Conservation (phyloP, 1,139 yeast species). For the Saccharomyces pastorianus region DNA sequence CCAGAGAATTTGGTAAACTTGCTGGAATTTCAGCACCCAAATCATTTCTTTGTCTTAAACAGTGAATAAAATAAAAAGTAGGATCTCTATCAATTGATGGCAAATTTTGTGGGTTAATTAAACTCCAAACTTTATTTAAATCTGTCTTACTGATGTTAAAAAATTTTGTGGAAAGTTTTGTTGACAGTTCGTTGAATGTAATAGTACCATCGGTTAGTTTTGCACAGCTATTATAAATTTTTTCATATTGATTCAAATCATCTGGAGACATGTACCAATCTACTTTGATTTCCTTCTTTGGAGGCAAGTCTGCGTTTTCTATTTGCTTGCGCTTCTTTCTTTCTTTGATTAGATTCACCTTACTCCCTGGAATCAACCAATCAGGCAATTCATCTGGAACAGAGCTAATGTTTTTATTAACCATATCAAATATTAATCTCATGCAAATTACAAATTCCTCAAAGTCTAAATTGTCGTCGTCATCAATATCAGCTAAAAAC, state of each 20-base stretch:
- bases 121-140: conserved; percentile 88
- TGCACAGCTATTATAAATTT: conserved; percentile 53
- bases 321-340: conserved; percentile 47
- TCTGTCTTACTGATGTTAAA: conserved; percentile 73
- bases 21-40: conserved; percentile 77
- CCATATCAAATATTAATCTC: conserved; percentile 86
- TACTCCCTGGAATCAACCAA: conserved; percentile 88
- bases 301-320: conserved; percentile 25
- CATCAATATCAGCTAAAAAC: conserved; percentile 89
- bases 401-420: conserved; percentile 58
- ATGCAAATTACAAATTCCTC: conserved; percentile 97
- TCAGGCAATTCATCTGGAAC: conserved; percentile 72
- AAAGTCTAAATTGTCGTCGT: conserved; percentile 84
- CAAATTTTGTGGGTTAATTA: conserved; percentile 81
- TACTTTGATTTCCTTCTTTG: conserved; percentile 39
- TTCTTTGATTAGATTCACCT: conserved; percentile 60
- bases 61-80: conserved; percentile 79
- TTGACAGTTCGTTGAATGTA: conserved; percentile 55
- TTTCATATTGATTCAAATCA: conserved; percentile 70
- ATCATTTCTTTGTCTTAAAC: conserved; percentile 79
- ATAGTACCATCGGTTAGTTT: conserved; percentile 78
- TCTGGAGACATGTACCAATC: conserved; percentile 96
- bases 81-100: conserved; percentile 93
- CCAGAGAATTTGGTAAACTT: conserved; percentile 85
- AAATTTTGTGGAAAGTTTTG: conserved; percentile 61